Base-by-base conservation (phyloP, 2,329 filamentous ascomycete genomes). In the Mycocentrospora acerina region DNA sequence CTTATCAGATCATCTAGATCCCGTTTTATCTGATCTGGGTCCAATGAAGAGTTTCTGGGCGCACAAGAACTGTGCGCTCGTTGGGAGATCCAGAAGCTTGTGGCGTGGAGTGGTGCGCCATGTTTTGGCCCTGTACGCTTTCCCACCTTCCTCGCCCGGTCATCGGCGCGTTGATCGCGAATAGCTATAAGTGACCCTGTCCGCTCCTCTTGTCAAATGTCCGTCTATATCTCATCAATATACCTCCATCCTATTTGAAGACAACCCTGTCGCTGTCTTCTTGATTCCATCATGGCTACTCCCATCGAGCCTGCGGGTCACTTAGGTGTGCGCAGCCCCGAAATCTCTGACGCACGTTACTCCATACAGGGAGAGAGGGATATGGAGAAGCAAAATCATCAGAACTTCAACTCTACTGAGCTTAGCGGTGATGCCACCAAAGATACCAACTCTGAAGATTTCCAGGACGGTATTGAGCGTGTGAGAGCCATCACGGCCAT, bases 401-500 rank as follows among this genome's bases (percentile, higher is more conserved):
- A 29, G 6, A 32, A 41, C 8, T 22, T 42, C 18, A 29, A 31
- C 13, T 22, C 42, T 13, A 42, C 40, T 8, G 46, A 52, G 5
- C 40, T 26, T 13, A 32, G 24, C 32, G 49, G 43, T 19, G 40
- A 46, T 22, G 40, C 35, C 10, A 43, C 45, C 10, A 42, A 41
- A 16, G 48, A 52, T 29, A 46, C 50, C 15, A 44, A 43, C 24
- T 58, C 57, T n/a, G 50, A 58, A 12, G 51, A 59, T 4, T 66
- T 61, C 32, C 64, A 70, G 24, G 44, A 59, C 19, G 70, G 69
- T 42, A 62, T 71, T 2, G 59, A 69, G 50, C 59, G 64, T 19
- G 60, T 64, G 11, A 59, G 70, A 38, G 69, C 70, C 17, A 66
- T 69, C 17, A 71, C 69, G 0, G 51, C 62, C 12, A 62, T 68